Evolutionary conservation across 768 basidiomycete species (phyloP).

Genomic region (Phylloporus arenicola): DNA sequence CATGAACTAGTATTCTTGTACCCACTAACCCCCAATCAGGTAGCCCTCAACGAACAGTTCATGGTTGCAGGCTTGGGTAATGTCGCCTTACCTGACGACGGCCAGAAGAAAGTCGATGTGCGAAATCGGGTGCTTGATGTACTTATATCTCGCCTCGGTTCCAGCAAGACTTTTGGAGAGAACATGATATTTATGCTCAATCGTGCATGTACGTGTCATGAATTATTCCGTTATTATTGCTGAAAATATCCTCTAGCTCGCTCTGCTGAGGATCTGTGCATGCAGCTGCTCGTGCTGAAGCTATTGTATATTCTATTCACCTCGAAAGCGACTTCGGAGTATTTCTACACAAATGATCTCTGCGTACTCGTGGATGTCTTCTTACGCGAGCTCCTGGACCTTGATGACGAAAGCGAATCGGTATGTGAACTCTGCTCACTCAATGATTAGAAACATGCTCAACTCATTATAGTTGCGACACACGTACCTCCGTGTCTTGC

Average conservation of each 20-base stretch:
- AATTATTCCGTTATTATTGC: neutral
- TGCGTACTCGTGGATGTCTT: slow-evolving; percentile 97
- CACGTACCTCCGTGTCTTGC: slow-evolving; percentile 93
- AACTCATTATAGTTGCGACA: slow-evolving; percentile 65
- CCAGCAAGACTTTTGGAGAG: slow-evolving; percentile 94
- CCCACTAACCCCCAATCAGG: slow-evolving; percentile 40
- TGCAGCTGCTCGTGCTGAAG: slow-evolving; percentile 92
- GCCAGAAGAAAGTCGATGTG: slow-evolving; percentile 33
- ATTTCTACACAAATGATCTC: slow-evolving; percentile 97
- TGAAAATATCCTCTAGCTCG: slow-evolving; percentile 48
- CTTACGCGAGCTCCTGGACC: slow-evolving; percentile 84
- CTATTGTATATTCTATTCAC: slow-evolving; percentile 93
- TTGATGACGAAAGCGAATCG: slow-evolving; percentile 92
- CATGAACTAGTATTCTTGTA: neutral
- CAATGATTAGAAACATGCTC: slow-evolving; percentile 1
- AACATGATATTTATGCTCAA: slow-evolving; percentile 99
- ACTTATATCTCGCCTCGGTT: slow-evolving; percentile 75
- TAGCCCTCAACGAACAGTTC: slow-evolving; percentile 95
- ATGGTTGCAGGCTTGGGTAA: slow-evolving; percentile 77
- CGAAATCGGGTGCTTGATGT: slow-evolving; percentile 80
- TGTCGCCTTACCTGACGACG: slow-evolving; percentile 17
- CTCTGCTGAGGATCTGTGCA: slow-evolving; percentile 86
- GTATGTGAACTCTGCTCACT: slow-evolving; percentile 41
- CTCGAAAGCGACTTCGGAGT: slow-evolving; percentile 87
- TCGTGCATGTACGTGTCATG: slow-evolving; percentile 67